phyloP scores from a whole-genome alignment of 192 early-diverging fungal species.

The Entomortierella parvispora region DNA sequence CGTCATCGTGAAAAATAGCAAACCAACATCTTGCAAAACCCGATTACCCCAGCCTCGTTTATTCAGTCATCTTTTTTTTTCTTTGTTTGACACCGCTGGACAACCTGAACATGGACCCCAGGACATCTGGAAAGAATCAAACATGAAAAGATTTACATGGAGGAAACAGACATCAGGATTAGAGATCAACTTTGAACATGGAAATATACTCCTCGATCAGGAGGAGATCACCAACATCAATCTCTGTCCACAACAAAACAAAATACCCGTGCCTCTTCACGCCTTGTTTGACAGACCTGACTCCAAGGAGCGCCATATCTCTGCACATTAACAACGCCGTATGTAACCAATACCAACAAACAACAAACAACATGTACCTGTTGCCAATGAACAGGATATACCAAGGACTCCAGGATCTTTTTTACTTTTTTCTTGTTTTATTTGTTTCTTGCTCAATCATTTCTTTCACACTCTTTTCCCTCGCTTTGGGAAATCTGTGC shows the following conservation, averaged over 20 bases:
- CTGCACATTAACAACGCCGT: not conserved
- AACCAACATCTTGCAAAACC: constrained; percentile 43
- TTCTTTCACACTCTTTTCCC: constrained; percentile 17
- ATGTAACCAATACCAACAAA: not conserved
- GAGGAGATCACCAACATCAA: constrained; percentile 19
- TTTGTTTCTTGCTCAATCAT: not conserved
- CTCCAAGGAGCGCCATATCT: not conserved
- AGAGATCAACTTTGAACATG: not conserved
- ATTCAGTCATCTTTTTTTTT: constrained; percentile 1
- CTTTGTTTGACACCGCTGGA: constrained; percentile 1
- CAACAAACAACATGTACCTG: too few relatives aligned
- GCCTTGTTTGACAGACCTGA: not conserved
- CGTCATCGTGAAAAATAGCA: constrained; percentile 91
- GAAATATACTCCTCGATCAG: not conserved
- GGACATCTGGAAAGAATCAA: not conserved
- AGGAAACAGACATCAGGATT: not conserved
- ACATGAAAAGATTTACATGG: not conserved
- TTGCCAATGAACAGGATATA: too few relatives aligned
- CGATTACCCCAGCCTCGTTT: too few relatives aligned
- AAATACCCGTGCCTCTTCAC: too few relatives aligned
- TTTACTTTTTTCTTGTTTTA: not conserved
- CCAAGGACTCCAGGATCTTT: too few relatives aligned
- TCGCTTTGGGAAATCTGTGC: constrained; percentile 49
- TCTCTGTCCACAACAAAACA: not conserved
- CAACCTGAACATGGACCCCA: not conserved